These are phyloP conservation scores for Colletotrichum abscissum DNA, from an alignment of 2,329 filamentous ascomycete species.

Conservation along the genomic window DNA sequence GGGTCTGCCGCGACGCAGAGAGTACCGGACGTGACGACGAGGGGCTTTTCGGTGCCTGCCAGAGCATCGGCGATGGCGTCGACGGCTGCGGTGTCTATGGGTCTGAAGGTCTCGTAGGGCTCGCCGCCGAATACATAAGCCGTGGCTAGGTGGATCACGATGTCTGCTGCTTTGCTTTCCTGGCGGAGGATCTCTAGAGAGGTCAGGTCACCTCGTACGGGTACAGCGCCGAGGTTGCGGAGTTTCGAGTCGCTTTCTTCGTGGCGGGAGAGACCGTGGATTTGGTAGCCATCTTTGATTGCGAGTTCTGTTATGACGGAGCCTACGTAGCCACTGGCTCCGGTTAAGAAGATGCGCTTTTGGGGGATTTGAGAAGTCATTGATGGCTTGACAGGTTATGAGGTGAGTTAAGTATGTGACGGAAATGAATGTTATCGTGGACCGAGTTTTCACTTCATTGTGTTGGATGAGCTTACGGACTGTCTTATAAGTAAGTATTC, in stretches of 20 bases:
- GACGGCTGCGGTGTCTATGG: constrained; percentile 48
- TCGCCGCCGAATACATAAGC: constrained; percentile 45
- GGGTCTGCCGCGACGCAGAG: constrained; percentile 39
- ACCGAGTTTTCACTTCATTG: too few relatives aligned
- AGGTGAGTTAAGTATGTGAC: not conserved
- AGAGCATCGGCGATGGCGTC: constrained; percentile 49
- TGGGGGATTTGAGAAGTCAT: not conserved
- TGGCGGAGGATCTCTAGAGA: constrained; percentile 49
- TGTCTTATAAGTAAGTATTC: not conserved
- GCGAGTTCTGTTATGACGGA: constrained; percentile 48
- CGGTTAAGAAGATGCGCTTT: constrained; percentile 50
- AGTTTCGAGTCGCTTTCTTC: constrained; percentile 48
- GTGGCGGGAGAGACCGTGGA: constrained; percentile 43
- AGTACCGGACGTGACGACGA: constrained; percentile 49
- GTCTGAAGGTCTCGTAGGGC: constrained; percentile 39
- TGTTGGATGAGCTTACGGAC: not conserved
- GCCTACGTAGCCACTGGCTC: constrained; percentile 53
- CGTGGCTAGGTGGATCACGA: constrained; percentile 56
- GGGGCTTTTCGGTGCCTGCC: constrained; percentile 45
- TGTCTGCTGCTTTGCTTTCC: constrained; percentile 52
- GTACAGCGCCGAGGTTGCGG: constrained; percentile 48
- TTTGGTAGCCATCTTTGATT: constrained; percentile 50
- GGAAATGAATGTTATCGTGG: not conserved
- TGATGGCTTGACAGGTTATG: not conserved
- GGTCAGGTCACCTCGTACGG: constrained; percentile 52